phyloP scores from a whole-genome alignment of 2,329 filamentous ascomycete genomes.

The Arthroderma sp. region DNA sequence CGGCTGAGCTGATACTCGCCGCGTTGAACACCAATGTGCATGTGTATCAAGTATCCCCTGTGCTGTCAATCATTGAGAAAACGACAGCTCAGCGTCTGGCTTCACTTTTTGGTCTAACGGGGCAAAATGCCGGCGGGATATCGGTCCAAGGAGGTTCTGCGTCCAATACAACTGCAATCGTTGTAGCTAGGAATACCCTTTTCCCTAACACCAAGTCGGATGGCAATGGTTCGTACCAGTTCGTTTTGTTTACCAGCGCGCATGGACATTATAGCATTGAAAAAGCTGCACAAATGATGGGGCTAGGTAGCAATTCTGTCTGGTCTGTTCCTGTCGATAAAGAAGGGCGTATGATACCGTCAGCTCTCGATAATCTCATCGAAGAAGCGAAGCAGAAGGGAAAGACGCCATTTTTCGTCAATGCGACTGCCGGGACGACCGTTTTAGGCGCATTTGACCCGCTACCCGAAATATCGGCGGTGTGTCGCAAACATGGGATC shows the following conservation, averaged over 20 bases:
- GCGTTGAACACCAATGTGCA: conserved; percentile 89
- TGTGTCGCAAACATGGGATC: conserved; percentile 59
- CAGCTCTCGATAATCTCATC: conserved; percentile 51
- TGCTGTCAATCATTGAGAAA: conserved; percentile 78
- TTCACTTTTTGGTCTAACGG: conserved; percentile 59
- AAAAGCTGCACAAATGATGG: conserved; percentile 84
- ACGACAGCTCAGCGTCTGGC: conserved; percentile 62
- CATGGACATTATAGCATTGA: conserved; percentile 93
- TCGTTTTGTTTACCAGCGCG: conserved; percentile 74
- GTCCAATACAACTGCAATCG: conserved; percentile 72
- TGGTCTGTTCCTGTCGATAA: conserved; percentile 61
- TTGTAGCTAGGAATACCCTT: conserved; percentile 75
- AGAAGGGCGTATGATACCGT: conserved; percentile 56
- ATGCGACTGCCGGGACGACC: conserved; percentile 88
- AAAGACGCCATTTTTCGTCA: conserved; percentile 83
- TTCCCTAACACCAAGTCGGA: conserved; percentile 63
- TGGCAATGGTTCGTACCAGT: conserved; percentile 52
- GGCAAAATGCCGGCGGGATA: conserved; percentile 56
- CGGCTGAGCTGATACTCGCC: conserved; percentile 71
- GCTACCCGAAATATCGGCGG: conserved; percentile 51
- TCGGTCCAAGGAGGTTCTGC: conserved; percentile 68
- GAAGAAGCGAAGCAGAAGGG: conserved; percentile 49
- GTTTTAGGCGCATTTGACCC: conserved; percentile 84
- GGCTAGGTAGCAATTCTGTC: conserved; percentile 64
- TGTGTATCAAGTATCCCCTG: conserved; percentile 87